A percentile compares a stretch with the other conserved stretches of the same genome.
Evolutionary conservation across 768 basidiomycete species (phyloP).

Genomic region (Steccherinum ochraceum): DNA sequence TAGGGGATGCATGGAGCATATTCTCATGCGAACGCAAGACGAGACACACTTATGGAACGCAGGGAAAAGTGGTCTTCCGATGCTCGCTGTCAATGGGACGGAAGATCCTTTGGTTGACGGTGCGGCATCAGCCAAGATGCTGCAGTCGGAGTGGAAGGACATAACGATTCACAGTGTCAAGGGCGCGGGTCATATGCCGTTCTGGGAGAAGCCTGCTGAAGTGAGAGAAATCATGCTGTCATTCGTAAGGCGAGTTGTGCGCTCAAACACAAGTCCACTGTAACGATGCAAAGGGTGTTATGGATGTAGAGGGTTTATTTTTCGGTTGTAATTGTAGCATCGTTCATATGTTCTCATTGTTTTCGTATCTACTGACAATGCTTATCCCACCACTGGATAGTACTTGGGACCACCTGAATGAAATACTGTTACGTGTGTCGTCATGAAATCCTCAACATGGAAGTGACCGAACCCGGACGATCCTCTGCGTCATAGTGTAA

Average conservation of each 20-base stretch:
- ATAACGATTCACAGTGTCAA: background rate
- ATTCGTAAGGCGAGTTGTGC: background rate
- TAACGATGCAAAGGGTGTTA: too few species aligned
- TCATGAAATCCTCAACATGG: slow-evolving; percentile 1
- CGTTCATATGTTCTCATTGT: too few species aligned
- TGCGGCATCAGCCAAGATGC: background rate
- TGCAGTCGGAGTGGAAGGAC: background rate
- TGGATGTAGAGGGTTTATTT: too few species aligned
- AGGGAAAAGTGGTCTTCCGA: slow-evolving; percentile 12
- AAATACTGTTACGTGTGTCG: slow-evolving; percentile 1
- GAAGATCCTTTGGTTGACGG: slow-evolving; percentile 11
- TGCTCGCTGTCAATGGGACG: slow-evolving; percentile 21
- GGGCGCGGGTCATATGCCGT: slow-evolving; percentile 17
- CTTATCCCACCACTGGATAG: too few species aligned
- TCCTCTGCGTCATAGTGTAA: background rate
- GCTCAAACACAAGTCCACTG: too few species aligned
- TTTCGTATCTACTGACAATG: too few species aligned
- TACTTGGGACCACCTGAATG: too few species aligned
- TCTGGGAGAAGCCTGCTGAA: slow-evolving; percentile 9
- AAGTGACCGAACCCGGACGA: slow-evolving; percentile 7
- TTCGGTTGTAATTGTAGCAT: too few species aligned
- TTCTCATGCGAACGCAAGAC: background rate
- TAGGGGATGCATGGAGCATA: background rate
- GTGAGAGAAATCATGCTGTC: background rate
- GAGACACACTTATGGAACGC: background rate